Evolutionary conservation across 176 grass and related monocot genomes (phyloP), one percentile per base, ranked within the genome.

Genomic region (Oryza glumipatula): DNA sequence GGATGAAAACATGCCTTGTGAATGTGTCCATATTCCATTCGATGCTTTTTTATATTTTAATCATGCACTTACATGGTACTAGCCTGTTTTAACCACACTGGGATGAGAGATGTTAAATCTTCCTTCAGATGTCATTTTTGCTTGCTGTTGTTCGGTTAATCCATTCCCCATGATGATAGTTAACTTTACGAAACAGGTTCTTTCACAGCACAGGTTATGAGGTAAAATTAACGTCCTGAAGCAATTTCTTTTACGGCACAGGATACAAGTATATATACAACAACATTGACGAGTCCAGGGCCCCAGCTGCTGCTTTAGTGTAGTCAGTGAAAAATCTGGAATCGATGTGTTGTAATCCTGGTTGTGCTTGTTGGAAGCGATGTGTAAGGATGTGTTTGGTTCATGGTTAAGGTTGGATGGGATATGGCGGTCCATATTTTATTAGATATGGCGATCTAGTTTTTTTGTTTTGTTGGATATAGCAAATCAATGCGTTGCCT

Each of bases 311-410:
- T 67, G 60, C 9, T 49, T 43, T 43, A 28, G 28, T 28, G 28
- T 28, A 47, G 49, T 65, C 30, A 67, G 43, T 67, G 44, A 38
- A 38, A 17, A 75, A 76, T 30, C 61, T 60, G 52, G 21, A 56
- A 56, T 56, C 4, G 1, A 58, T 21, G 45, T 36, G 17, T 23
- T 24, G 23, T 44, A n/a, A 78, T 78, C 7, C 30, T 32, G 41
- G 73, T 41, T 65, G 22, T 78, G 39, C 32, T 73, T 65, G 30
- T 67, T 52, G 30, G 73, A 70, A 71, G 39, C 39, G 8, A 43
- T 65, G 9, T 8, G 43, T 44, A 44, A 44, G 41, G 8, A 9
- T 26, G 1, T 26, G 26, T 26, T 26, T 26, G 26, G 26, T 26
- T 26, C 26, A 26, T 1, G 1, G 26, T 26, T 1, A 26, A 26